Conservation (phyloP, 2,329 filamentous ascomycete species). For the Microdochium bolleyi region DNA sequence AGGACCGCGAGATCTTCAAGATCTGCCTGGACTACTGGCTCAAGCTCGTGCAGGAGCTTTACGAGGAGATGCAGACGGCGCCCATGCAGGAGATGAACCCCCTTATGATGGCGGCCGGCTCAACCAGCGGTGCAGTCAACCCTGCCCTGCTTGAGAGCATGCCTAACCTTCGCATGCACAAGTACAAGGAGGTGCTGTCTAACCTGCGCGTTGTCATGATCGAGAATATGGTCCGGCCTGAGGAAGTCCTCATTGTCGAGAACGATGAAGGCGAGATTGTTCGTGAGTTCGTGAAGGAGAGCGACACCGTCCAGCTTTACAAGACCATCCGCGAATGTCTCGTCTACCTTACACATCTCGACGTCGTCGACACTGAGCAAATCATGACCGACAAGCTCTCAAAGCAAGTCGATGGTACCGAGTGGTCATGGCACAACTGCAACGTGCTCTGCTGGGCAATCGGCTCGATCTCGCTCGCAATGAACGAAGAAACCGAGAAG, state of each 20-base stretch:
- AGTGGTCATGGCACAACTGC: slow-evolving; percentile 99
- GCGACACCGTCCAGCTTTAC: slow-evolving; percentile 97
- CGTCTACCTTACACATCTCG: slow-evolving; percentile 93
- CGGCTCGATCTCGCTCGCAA: slow-evolving; percentile 94
- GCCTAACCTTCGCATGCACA: slow-evolving; percentile 84
- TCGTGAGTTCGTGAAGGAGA: slow-evolving; percentile 98
- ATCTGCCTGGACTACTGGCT: slow-evolving; percentile 99
- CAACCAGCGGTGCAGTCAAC: slow-evolving; percentile 77
- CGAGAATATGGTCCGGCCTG: slow-evolving; percentile 97
- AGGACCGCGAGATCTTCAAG: slow-evolving; percentile 98
- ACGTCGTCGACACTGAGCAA: slow-evolving; percentile 93
- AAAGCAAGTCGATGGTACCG: slow-evolving; percentile 85
- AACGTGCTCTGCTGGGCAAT: slow-evolving; percentile 99
- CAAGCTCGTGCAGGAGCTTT: slow-evolving; percentile 93
- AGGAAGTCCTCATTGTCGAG: slow-evolving; percentile 98
- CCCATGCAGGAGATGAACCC: slow-evolving; percentile 92
- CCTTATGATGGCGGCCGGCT: slow-evolving; percentile 67
- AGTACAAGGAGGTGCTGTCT: slow-evolving; percentile 88
- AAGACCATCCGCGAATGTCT: slow-evolving; percentile 97
- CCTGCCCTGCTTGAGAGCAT: slow-evolving; percentile 81
- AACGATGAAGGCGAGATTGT: slow-evolving; percentile 99
- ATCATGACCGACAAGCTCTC: slow-evolving; percentile 99
- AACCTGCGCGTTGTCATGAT: slow-evolving; percentile 98
- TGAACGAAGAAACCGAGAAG: slow-evolving; percentile 99
- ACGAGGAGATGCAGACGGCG: slow-evolving; percentile 97